Conservation (phyloP, 768 basidiomycete genomes). For the Termitomyces bulborhizus region DNA sequence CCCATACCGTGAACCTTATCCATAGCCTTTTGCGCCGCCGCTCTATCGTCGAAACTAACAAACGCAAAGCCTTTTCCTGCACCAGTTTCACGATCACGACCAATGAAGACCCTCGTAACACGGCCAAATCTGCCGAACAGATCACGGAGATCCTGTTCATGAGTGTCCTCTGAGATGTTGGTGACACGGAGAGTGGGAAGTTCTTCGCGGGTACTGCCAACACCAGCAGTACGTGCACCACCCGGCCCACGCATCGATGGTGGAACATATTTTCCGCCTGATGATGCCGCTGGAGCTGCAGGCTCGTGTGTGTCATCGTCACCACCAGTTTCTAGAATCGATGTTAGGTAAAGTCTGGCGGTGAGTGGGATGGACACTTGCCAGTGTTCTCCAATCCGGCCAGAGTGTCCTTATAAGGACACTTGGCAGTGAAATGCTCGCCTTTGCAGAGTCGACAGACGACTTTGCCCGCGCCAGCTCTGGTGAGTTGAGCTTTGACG, state of each 20-base stretch:
- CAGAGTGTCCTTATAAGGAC: constrained; percentile 95
- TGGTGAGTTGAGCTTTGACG: constrained; percentile 59
- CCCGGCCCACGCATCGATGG: constrained; percentile 78
- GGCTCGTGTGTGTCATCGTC: constrained; percentile 32
- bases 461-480: constrained; percentile 83
- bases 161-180: constrained; percentile 92
- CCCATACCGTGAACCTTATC: constrained; percentile 88
- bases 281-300: constrained; percentile 31
- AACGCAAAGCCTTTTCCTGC: constrained; percentile 96
- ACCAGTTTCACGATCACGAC: constrained; percentile 90
- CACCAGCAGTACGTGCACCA: constrained; percentile 59
- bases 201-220: constrained; percentile 72
- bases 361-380: constrained; percentile 18
- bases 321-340: constrained; percentile 21
- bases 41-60: constrained; percentile 86
- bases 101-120: constrained; percentile 88
- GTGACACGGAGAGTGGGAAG: constrained; percentile 95
- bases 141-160: constrained; percentile 90
- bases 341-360: neutral
- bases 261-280: constrained; percentile 85
- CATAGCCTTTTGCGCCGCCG: constrained; percentile 80
- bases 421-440: constrained; percentile 96
- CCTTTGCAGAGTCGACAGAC: constrained; percentile 93
- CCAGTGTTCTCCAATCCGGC: constrained; percentile 64
- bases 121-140: constrained; percentile 84